A percentile compares a stretch with the other conserved stretches of the same genome.
Evolutionary conservation across 768 basidiomycete genomes (phyloP).

Genomic region (Coprinopsis strossmayeri): DNA sequence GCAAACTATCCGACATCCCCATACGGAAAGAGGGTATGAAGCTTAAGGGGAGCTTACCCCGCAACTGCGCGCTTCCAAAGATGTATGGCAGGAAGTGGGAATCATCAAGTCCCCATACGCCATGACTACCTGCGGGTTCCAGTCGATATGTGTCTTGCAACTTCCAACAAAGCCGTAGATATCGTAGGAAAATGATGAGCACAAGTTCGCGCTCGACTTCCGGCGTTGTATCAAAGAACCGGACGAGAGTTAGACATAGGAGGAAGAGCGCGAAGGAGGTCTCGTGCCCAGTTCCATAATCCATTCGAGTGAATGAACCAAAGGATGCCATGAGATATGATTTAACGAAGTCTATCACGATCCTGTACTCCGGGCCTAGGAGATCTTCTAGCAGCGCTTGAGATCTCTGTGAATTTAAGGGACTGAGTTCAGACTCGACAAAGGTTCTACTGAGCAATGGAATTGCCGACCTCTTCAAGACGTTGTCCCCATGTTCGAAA

Average conservation of each 20-base stretch:
- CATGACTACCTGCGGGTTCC: constrained; percentile 95
- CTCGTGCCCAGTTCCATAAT: constrained; percentile 98
- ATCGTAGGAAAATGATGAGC: constrained; percentile 66
- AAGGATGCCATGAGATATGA: constrained; percentile 82
- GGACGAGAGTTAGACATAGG: constrained; percentile 60
- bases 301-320: constrained; percentile 85
- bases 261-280: constrained; percentile 80
- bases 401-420: constrained; percentile 50
- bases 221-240: constrained; percentile 51
- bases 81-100: constrained; percentile 85
- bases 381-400: constrained; percentile 42
- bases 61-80: constrained; percentile 85
- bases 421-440: too few species aligned
- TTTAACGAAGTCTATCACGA: constrained; percentile 55
- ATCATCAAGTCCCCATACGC: constrained; percentile 97
- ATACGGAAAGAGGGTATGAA: too few species aligned
- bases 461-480: constrained; percentile 59
- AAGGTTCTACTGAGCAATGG: background rate
- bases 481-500: constrained; percentile 81
- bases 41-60: constrained; percentile 45
- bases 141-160: constrained; percentile 86
- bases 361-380: constrained; percentile 36
- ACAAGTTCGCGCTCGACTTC: constrained; percentile 57
- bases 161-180: constrained; percentile 76
- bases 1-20: too few species aligned